Percentiles rank a stretch among this genome's conserved stretches.
Evolutionary conservation across 768 basidiomycete genomes (phyloP).

Genomic region (Floccularia luteovirens): DNA sequence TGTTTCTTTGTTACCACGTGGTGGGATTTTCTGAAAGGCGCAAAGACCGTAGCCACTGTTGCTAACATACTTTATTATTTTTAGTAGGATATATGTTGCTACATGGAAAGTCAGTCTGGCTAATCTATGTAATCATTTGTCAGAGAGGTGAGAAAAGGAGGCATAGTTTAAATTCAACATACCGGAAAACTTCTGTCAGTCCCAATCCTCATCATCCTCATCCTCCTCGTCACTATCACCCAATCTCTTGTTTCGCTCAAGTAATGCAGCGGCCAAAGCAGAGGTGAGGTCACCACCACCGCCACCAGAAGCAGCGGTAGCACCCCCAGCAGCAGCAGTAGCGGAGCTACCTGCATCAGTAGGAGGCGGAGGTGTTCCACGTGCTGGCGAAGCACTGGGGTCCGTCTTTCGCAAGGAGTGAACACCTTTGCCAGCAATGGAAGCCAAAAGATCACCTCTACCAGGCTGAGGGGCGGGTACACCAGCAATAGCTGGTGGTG

Average conservation of each 20-base stretch:
- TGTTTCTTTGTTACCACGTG: too few relatives aligned
- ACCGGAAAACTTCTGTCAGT: too few relatives aligned
- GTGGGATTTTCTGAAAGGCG: too few relatives aligned
- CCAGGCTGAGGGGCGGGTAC: constrained; percentile 52
- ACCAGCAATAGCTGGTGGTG: constrained; percentile 15
- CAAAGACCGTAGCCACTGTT: too few relatives aligned
- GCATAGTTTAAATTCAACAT: too few relatives aligned
- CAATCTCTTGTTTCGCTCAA: constrained; percentile 79
- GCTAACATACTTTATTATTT: too few relatives aligned
- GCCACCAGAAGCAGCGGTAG: constrained; percentile 23
- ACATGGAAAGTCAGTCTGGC: too few relatives aligned
- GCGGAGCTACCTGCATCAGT: constrained; percentile 23
- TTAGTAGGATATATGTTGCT: too few relatives aligned
- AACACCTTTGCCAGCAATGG: constrained; percentile 78
- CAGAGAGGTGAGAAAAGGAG: too few relatives aligned
- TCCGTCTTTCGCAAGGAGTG: constrained; percentile 60
- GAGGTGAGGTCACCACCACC: constrained; percentile 72
- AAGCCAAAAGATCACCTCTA: constrained; percentile 61
- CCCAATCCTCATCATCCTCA: constrained; percentile 65
- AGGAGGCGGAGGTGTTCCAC: constrained; percentile 24
- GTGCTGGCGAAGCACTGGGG: constrained; percentile 20
- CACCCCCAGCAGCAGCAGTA: constrained; percentile 28
- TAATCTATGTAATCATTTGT: too few relatives aligned
- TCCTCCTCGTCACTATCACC: constrained; percentile 83
- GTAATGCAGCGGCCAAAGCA: constrained; percentile 77